phyloP scores from a whole-genome alignment of 2,329 filamentous ascomycete species.

The Diaporthe longicolla region DNA sequence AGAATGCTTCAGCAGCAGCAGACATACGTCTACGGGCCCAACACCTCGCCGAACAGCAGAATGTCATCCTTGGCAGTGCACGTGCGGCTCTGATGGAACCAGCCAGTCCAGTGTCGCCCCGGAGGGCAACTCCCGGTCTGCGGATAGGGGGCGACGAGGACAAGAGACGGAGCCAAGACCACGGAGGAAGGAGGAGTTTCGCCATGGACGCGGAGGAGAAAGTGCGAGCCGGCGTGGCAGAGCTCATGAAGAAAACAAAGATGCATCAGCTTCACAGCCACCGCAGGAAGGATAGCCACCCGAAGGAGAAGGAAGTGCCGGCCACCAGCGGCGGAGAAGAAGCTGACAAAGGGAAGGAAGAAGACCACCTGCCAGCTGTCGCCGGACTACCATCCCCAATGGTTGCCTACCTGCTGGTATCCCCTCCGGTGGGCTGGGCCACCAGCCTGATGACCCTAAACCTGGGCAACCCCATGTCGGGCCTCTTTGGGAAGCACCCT shows the following conservation, averaged over 20 bases:
- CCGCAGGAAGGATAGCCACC: conserved; percentile 22
- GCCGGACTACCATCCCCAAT: conserved; percentile 54
- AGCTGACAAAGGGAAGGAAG: conserved; percentile 47
- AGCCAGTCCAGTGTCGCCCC: conserved; percentile 47
- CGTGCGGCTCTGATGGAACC: conserved; percentile 51
- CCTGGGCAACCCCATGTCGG: conserved; percentile 54
- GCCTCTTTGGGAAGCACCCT: conserved; percentile 46
- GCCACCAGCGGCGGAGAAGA: conserved; percentile 3
- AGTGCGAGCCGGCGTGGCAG: conserved; percentile 62
- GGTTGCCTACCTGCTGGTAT: conserved; percentile 75
- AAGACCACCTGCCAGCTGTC: conserved; percentile 49
- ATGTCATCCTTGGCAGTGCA: conserved; percentile 58
- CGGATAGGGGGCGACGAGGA: conserved; percentile 66
- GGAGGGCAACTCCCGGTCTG: conserved; percentile 52
- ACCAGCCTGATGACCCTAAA: conserved; percentile 74
- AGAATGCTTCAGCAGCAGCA: conserved; percentile 69
- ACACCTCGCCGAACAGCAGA: conserved; percentile 76
- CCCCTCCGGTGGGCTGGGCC: conserved; percentile 73
- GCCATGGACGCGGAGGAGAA: conserved; percentile 61
- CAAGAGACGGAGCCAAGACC: conserved; percentile 58
- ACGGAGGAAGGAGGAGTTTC: conserved; percentile 49
- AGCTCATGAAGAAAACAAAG: conserved; percentile 60
- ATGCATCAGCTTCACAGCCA: conserved; percentile 46
- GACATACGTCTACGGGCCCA: conserved; percentile 80
- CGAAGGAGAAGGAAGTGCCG: conserved; percentile 8